Base-by-base conservation (phyloP, 108 stramenopile species). In the Hondaea fermentalgiana region DNA sequence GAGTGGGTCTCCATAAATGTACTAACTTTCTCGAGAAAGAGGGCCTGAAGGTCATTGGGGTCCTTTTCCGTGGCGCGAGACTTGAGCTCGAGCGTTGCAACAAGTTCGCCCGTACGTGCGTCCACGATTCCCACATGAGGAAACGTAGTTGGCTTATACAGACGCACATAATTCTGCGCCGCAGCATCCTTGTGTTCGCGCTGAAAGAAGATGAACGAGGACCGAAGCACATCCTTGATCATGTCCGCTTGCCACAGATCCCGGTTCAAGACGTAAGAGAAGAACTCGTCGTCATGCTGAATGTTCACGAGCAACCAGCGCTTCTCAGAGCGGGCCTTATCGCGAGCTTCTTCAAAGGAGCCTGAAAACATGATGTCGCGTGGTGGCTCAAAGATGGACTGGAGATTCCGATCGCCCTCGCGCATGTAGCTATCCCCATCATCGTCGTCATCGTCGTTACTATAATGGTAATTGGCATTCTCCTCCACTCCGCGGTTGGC, bases 91-190 rank as follows among this genome's bases (percentile, higher is more conserved):
- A 83, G 51, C 25, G 45, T 83, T 6, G 51, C n/a, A 6, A 83
- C 51, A 12, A 53, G 76, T 4, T 83, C 76, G 10, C 76, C 76
- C 23, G 76, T 83, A 12, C 76, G 45, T 12, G 76, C 23, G 49
- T 83, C 76, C 10, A 83, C n/a, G 28, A 83, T 83, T 6, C 49
- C 76, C 19, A 83, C 76, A 83, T 83, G 76, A 6, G 76, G 76
- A 45, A 83, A 83, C 3, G 76, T 23, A 47, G 19, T 28, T 6
- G 76, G 76, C 28, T 83, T 83, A 45, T 83, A 83, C 10, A 83
- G 28, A 23, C 76, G 76, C 17, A 53, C 51, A 28, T 83, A 83
- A 17, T 83, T 47, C n/a, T 83, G 76, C 6, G 76, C 76, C 10
- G n/a, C 76, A 2, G 76, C 8, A 23, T 83, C 76, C 19, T 35